Base-by-base conservation (phyloP, 257 asterid species). In the Nicotiana sylvestris region DNA sequence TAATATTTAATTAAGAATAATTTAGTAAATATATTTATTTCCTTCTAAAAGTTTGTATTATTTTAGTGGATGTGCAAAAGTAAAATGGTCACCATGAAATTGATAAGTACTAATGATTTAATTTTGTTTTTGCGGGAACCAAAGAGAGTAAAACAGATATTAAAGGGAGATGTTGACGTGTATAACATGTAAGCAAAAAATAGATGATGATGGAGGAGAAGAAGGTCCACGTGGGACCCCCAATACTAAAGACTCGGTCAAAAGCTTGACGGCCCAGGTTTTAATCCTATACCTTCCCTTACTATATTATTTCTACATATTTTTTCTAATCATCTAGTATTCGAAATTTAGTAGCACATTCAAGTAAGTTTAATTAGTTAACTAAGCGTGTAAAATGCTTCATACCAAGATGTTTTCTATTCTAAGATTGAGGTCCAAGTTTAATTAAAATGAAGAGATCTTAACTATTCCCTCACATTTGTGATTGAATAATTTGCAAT, bases 261-360 rank as follows among this genome's bases (percentile, higher is more conserved):
- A 96, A 93, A 93, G 98, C 97, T 98, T 96, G 87, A 88, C 98
- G 76, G 84, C 91, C 39, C 99, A 96, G 99, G 99, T 95, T 87
- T 93, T 64, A 66, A 74, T 17, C 85, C 88, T 61, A 35, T 37
- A 55, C 85, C 85, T 81, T 33, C 27, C 67, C 61, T 39, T 72
- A 6, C 18, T 9, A 7, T 17, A 15, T 6, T 15, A 7, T 37
- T 67, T 17, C 55, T 13, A 1, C 9, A 43, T 43, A 43, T 43
- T 43, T 43, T 9, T 9, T n/a, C 2, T 32, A 11, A 72, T 43
- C 49, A 2, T 70, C 27, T 15, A 62, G 5, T 62, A 62, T 62
- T 21, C 13, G 5, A 25, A 25, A 10, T 10, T 62, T 43, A 33
- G 0, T 66, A 0, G 13, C n/a, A 29, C 1, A 29, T 29, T 29